Evolutionary conservation across 768 basidiomycete species (phyloP).

Genomic region (Cystobasidium ongulense): DNA sequence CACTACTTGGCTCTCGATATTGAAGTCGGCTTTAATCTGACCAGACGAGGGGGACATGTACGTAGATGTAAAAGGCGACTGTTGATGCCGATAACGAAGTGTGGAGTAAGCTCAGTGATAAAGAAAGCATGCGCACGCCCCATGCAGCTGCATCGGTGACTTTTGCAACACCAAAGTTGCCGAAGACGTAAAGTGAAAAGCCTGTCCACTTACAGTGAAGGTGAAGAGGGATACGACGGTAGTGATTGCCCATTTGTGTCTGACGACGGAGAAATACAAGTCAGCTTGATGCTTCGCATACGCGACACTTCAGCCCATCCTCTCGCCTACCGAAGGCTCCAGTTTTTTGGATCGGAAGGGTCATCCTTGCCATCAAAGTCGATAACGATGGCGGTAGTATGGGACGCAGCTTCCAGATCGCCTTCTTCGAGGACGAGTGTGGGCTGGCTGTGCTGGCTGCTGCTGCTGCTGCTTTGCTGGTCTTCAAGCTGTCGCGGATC

Average conservation of each 20-base stretch:
- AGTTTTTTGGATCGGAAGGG: constrained; percentile 58
- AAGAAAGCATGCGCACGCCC: not conserved
- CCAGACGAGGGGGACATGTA: constrained; percentile 62
- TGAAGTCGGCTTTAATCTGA: constrained; percentile 54
- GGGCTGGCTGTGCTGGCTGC: not conserved
- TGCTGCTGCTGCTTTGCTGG: not conserved
- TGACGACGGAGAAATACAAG: not conserved
- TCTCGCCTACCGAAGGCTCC: constrained; percentile 53
- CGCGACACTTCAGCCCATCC: no score
- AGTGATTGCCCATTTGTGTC: not conserved
- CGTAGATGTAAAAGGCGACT: constrained; percentile 59
- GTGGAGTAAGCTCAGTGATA: not conserved
- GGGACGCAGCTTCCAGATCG: not conserved
- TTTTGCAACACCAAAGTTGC: not conserved
- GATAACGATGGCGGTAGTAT: constrained; percentile 44
- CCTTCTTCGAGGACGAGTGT: not conserved
- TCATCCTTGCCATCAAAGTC: constrained; percentile 62
- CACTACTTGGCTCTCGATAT: constrained; percentile 49
- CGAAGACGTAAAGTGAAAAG: not conserved
- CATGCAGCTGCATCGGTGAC: not conserved
- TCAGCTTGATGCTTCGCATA: not conserved
- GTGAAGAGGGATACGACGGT: constrained; percentile 59
- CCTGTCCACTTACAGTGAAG: constrained; percentile 49
- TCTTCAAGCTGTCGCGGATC: not conserved
- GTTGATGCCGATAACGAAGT: not conserved